Percentiles rank a stretch among this genome's conserved stretches.
Conservation (phyloP, 2,329 filamentous ascomycete genomes). For the Grosmannia huntii region DNA sequence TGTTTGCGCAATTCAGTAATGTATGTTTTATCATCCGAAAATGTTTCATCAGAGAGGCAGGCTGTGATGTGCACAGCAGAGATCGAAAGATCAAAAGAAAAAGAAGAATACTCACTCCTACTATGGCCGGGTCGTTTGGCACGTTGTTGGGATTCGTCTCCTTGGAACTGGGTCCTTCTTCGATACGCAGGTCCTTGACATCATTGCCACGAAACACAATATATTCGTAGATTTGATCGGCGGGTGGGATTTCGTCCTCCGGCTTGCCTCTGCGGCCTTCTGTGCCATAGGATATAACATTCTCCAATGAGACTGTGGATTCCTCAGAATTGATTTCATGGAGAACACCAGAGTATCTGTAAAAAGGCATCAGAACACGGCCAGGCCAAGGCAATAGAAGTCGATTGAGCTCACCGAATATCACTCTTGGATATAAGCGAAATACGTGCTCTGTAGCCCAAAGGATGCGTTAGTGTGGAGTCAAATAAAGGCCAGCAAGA, state of each 20-base stretch:
- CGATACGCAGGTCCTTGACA: conserved; percentile 94
- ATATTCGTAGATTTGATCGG: conserved; percentile 89
- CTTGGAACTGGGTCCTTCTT: conserved; percentile 64
- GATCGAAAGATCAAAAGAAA: conserved; percentile 5
- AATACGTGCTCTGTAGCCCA: conserved; percentile 7
- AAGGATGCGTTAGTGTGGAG: background rate
- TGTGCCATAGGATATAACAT: conserved; percentile 88
- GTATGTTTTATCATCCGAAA: conserved; percentile 85
- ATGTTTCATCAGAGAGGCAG: conserved; percentile 68
- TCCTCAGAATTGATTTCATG: conserved; percentile 98
- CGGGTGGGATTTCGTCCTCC: conserved; percentile 70
- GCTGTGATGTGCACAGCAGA: conserved; percentile 8
- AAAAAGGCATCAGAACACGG: background rate
- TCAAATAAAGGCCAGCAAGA: background rate
- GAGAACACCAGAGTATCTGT: conserved; percentile 84
- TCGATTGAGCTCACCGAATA: conserved; percentile 7
- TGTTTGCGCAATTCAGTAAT: conserved; percentile 86
- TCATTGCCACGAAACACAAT: conserved; percentile 97
- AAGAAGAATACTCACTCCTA: conserved; percentile 75
- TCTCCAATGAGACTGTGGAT: conserved; percentile 91
- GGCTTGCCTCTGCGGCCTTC: conserved; percentile 74
- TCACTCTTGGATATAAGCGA: conserved; percentile 13
- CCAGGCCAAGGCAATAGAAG: background rate
- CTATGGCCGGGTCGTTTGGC: conserved; percentile 90
- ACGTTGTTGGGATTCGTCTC: conserved; percentile 65